Evolutionary conservation across 169 alveolate species (phyloP).

Genomic region (Cryptosporidium ryanae): DNA sequence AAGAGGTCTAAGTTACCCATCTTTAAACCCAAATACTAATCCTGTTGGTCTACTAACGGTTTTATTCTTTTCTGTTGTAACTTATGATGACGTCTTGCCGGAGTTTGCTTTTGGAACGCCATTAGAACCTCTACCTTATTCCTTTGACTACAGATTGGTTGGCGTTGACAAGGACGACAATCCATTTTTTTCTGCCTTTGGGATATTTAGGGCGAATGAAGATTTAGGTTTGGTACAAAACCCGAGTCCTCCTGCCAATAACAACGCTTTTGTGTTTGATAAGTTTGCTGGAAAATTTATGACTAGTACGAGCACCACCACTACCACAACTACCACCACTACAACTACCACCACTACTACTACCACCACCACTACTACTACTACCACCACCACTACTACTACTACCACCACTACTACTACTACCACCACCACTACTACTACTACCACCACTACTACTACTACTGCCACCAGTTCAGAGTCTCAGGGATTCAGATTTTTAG

Average conservation of each 20-base stretch:
- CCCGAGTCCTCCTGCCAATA: neutral
- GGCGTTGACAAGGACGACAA: slow-evolving; percentile 42
- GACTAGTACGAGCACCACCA: slow-evolving; percentile 4
- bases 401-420: slow-evolving; percentile 32
- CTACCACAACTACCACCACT: slow-evolving; percentile 1
- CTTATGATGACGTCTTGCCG: slow-evolving; percentile 64
- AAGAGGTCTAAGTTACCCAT: slow-evolving; percentile 66
- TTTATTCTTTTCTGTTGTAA: slow-evolving; percentile 60
- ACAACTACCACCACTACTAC: slow-evolving; percentile 8
- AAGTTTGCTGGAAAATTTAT: slow-evolving; percentile 17
- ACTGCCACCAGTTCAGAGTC: slow-evolving; percentile 2
- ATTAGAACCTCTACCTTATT: slow-evolving; percentile 51
- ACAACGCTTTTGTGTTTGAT: slow-evolving; percentile 10
- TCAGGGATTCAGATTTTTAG: neutral
- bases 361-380: slow-evolving; percentile 5
- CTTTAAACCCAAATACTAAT: slow-evolving; percentile 41
- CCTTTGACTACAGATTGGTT: slow-evolving; percentile 63
- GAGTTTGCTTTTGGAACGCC: slow-evolving; percentile 43
- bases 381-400: neutral
- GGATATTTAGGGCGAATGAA: neutral
- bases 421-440: slow-evolving; percentile 21
- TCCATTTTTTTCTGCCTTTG: slow-evolving; percentile 50
- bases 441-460: slow-evolving; percentile 2
- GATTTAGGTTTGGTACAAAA: too few relatives aligned
- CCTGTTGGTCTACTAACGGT: slow-evolving; percentile 57